Evolutionary conservation across 75 land plant species (phyloP).

Genomic region (Picea sitchensis): DNA sequence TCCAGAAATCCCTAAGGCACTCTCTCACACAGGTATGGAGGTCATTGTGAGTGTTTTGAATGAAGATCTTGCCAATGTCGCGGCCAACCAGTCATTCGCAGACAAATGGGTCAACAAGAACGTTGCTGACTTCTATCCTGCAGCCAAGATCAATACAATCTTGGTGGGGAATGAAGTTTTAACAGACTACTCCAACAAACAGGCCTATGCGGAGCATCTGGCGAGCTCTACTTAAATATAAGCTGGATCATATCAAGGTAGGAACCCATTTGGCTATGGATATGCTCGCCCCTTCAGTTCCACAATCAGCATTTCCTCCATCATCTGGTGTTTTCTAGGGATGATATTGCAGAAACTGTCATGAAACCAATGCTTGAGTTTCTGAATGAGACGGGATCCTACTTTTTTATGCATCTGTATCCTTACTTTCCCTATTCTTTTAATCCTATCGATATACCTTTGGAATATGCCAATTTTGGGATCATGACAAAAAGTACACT

Average conservation of each 20-base stretch:
- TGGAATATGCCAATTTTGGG: constrained; percentile 18
- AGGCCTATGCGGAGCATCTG: constrained; percentile 5
- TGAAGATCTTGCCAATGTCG: constrained; percentile 48
- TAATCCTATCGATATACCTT: too few relatives aligned
- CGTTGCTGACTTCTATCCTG: neutral
- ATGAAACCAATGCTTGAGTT: too few relatives aligned
- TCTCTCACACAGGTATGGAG: constrained; percentile 41
- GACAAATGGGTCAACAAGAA: constrained; percentile 65
- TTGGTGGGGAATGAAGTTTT: constrained; percentile 58
- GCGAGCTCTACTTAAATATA: too few relatives aligned
- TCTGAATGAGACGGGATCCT: too few relatives aligned
- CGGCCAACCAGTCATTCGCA: constrained; percentile 33
- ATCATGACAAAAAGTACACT: neutral
- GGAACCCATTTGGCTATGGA: too few relatives aligned
- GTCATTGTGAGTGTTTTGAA: constrained; percentile 74
- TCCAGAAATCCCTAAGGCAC: constrained; percentile 22
- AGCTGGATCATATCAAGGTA: too few relatives aligned
- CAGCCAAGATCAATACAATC: constrained; percentile 52
- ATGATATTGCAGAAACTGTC: too few relatives aligned
- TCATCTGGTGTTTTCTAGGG: too few relatives aligned
- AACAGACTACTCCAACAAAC: constrained; percentile 8
- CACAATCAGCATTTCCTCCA: too few relatives aligned
- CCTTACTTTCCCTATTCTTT: too few relatives aligned
- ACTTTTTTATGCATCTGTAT: too few relatives aligned
- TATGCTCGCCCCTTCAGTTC: too few relatives aligned